phyloP scores from a whole-genome alignment of 805 yeast species.

The Cyberlindnera misumaiensis region DNA sequence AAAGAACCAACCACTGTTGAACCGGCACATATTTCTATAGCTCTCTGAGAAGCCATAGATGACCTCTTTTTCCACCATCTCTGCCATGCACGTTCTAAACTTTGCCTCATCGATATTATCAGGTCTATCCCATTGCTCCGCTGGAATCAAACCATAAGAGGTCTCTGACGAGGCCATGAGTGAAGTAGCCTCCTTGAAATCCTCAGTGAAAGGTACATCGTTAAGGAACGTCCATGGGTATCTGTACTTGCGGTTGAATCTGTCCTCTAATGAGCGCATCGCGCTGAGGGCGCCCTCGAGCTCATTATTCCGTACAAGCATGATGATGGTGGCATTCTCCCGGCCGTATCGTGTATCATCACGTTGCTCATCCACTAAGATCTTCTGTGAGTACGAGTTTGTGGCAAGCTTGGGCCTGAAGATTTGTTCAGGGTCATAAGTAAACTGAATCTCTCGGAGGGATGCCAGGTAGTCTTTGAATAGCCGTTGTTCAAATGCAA shows the following conservation, averaged over 20 bases:
- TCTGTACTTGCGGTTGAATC: conserved; percentile 58
- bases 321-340: conserved; percentile 81
- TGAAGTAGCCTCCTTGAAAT: conserved; percentile 53
- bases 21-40: conserved; percentile 92
- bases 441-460: conserved; percentile 16
- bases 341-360: conserved; percentile 36
- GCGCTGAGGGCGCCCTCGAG: conserved; percentile 64
- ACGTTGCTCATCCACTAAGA: conserved; percentile 23
- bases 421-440: conserved; percentile 15
- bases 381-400: conserved; percentile 31
- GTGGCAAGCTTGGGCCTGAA: conserved; percentile 29
- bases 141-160: conserved; percentile 59
- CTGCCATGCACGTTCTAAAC: conserved; percentile 39
- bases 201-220: conserved; percentile 60
- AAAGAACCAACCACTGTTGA: conserved; percentile 87
- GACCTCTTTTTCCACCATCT: conserved; percentile 40
- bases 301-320: conserved; percentile 83
- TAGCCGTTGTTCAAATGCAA: conserved; percentile 13
- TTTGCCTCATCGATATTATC: conserved; percentile 53
- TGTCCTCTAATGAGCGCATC: conserved; percentile 72
- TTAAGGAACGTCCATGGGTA: conserved; percentile 79
- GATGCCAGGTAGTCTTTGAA: conserved; percentile 5
- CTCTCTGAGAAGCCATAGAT: conserved; percentile 61
- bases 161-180: conserved; percentile 60
- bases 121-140: conserved; percentile 76